phyloP scores from a whole-genome alignment of 306 rosid genomes.

The Prunus padus region DNA sequence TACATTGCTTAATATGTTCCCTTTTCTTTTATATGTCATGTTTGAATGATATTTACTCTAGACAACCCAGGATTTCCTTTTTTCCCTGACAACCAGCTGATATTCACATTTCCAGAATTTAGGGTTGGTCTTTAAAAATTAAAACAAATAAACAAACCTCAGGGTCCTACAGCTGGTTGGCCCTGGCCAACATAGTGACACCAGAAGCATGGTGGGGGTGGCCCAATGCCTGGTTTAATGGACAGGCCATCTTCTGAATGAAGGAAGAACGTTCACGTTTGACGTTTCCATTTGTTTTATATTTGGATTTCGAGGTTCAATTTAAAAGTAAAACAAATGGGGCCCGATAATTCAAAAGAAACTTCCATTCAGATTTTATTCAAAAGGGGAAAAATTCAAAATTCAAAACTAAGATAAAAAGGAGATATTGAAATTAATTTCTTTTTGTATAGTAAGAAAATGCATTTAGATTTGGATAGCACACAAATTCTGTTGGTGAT shows the following conservation, averaged over 20 bases:
- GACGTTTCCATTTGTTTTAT: neutral
- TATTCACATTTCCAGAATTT: neutral
- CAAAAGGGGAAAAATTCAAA: too few species aligned
- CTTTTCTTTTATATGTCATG: neutral
- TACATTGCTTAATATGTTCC: neutral
- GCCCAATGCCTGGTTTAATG: too few species aligned
- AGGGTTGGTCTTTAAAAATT: too few species aligned
- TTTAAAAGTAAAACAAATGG: too few species aligned
- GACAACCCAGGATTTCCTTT: neutral
- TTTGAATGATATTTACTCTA: neutral
- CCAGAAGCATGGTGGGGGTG: neutral
- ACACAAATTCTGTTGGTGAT: neutral
- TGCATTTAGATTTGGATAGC: neutral
- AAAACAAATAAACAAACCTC: too few species aligned
- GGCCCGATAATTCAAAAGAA: too few species aligned
- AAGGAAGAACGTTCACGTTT: neutral
- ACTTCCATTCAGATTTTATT: too few species aligned
- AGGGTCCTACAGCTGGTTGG: neutral
- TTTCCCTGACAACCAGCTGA: neutral
- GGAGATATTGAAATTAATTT: too few species aligned
- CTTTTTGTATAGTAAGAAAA: too few species aligned
- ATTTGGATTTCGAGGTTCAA: too few species aligned
- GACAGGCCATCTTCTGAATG: too few species aligned
- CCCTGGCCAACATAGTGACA: neutral
- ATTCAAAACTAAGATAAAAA: too few species aligned